phyloP scores from a whole-genome alignment of 2,329 filamentous ascomycete genomes.

The Cytospora mali region DNA sequence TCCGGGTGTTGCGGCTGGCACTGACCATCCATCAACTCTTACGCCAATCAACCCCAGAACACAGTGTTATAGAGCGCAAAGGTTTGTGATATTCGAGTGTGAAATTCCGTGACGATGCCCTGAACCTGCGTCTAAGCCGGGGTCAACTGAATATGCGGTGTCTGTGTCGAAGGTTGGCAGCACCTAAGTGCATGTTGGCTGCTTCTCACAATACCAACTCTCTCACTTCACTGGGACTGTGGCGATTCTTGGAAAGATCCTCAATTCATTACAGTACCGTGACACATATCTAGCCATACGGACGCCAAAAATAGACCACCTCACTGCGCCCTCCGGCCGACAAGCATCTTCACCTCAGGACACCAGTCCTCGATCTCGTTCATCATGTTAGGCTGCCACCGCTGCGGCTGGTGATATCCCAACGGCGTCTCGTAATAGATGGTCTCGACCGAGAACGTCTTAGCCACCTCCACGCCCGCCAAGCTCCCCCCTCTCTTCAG shows the following conservation, averaged over 20 bases:
- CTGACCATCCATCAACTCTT: no score
- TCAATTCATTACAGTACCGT: neutral
- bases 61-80: no score
- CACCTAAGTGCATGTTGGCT: neutral
- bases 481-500: conserved; percentile 33
- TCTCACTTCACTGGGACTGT: neutral
- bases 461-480: conserved; percentile 33
- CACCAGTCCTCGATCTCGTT: conserved; percentile 26
- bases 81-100: no score
- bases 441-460: conserved; percentile 37
- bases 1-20: no score
- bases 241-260: neutral
- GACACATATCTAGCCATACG: neutral
- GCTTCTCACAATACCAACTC: neutral
- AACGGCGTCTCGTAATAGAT: conserved; percentile 36
- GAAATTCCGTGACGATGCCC: no score
- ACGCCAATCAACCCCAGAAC: no score
- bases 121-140: no score
- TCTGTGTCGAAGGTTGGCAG: no score
- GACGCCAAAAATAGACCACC: neutral
- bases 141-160: no score
- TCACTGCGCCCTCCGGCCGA: conserved; percentile 25
- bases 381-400: conserved; percentile 27
- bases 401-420: conserved; percentile 34
- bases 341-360: conserved; percentile 28